phyloP scores from a whole-genome alignment of 73 alveolate species.

The Paraurostyla sp. region DNA sequence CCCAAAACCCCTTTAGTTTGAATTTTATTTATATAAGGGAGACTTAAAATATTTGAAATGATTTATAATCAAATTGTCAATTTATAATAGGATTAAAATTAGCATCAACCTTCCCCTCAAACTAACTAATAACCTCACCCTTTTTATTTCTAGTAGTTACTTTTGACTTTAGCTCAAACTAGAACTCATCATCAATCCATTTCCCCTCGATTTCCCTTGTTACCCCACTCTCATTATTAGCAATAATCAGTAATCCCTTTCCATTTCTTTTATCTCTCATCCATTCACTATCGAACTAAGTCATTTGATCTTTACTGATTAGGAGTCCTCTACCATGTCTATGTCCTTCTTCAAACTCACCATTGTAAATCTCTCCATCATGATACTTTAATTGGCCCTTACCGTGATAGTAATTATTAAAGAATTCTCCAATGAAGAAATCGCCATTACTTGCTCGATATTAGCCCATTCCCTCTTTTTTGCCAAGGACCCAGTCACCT shows the following conservation, averaged over 20 bases:
- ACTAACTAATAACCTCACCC: background rate
- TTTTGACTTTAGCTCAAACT: background rate
- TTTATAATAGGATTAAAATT: background rate
- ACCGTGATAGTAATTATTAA: slow-evolving; percentile 34
- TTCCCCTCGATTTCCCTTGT: background rate
- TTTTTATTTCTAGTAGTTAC: background rate
- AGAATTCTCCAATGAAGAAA: slow-evolving; percentile 52
- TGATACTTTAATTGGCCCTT: slow-evolving; percentile 41
- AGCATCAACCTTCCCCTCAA: slow-evolving; percentile 10
- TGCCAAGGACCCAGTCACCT: slow-evolving; percentile 64
- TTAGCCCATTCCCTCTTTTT: slow-evolving; percentile 46
- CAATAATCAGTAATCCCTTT: background rate
- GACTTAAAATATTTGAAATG: too few relatives aligned
- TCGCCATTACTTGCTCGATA: slow-evolving; percentile 15
- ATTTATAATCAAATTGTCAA: too few relatives aligned
- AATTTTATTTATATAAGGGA: too few relatives aligned
- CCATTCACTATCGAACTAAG: slow-evolving; percentile 13
- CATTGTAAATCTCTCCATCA: slow-evolving; percentile 34
- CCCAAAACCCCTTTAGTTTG: too few relatives aligned
- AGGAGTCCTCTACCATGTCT: background rate
- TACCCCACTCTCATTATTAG: background rate
- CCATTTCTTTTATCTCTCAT: background rate
- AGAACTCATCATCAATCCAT: slow-evolving; percentile 2
- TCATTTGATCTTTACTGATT: background rate
- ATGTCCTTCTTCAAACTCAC: slow-evolving; percentile 29